These are phyloP conservation scores for Lactarius quietus DNA, from an alignment of 768 basidiomycete species.

Conservation along the genomic window DNA sequence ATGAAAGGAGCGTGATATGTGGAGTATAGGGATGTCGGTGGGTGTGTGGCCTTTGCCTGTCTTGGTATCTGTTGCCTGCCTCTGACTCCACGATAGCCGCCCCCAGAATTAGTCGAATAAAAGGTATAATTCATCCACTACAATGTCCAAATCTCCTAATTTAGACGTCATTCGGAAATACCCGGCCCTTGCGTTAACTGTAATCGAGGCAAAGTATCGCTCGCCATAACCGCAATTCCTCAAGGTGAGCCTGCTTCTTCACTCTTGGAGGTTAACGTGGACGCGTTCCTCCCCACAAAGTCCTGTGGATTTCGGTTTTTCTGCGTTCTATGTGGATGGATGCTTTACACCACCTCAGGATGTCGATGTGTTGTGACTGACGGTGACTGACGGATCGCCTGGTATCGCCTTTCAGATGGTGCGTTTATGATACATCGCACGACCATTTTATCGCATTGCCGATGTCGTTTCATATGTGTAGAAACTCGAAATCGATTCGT, in stretches of 20 bases:
- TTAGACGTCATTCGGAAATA: slow-evolving; percentile 18
- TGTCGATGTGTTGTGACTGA: slow-evolving; percentile 22
- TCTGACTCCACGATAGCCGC: not conserved
- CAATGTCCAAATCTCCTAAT: not conserved
- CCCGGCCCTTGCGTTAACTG: not conserved
- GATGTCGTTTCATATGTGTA: slow-evolving; percentile 38
- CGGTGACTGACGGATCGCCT: slow-evolving; percentile 14
- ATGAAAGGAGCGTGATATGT: slow-evolving; percentile 23
- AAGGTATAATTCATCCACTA: not conserved
- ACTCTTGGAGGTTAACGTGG: slow-evolving; percentile 23
- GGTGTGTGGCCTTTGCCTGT: not conserved
- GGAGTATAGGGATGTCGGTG: slow-evolving; percentile 24
- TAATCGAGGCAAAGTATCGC: slow-evolving; percentile 5
- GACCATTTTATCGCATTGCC: slow-evolving; percentile 8
- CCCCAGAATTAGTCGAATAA: not conserved
- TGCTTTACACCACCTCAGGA: slow-evolving; percentile 20
- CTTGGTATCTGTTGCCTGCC: too few relatives aligned
- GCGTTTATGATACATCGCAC: slow-evolving; percentile 10
- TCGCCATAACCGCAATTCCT: slow-evolving; percentile 37
- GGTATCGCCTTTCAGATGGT: slow-evolving; percentile 29
- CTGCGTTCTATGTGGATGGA: slow-evolving; percentile 27
- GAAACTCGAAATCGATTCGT: slow-evolving; percentile 99
- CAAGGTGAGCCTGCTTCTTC: slow-evolving; percentile 56
- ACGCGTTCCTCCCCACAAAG: not conserved
- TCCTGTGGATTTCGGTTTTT: slow-evolving; percentile 19